phyloP scores from a whole-genome alignment of 352 stramenopile species.

The Chrysophaeum taylorii region DNA sequence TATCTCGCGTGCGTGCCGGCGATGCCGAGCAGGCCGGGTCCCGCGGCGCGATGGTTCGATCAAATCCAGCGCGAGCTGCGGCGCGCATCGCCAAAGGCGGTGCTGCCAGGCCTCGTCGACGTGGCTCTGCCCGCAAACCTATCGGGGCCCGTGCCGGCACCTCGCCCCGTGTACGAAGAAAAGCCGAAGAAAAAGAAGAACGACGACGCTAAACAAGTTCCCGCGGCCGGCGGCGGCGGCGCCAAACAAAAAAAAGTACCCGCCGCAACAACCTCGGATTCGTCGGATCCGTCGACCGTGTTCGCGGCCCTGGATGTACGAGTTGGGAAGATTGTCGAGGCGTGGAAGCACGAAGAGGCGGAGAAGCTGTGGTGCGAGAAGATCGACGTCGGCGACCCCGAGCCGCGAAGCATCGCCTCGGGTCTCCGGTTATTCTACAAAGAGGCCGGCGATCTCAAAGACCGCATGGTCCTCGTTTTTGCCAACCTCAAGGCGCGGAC shows the following conservation, averaged over 20 bases:
- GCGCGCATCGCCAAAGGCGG: background rate
- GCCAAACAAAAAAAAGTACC: slow-evolving; percentile 6
- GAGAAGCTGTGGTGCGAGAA: slow-evolving; percentile 96
- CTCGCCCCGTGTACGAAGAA: too few relatives aligned
- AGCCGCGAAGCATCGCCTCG: slow-evolving; percentile 83
- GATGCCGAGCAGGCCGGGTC: background rate
- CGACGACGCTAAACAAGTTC: too few relatives aligned
- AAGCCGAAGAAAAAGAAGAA: too few relatives aligned
- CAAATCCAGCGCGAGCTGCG: slow-evolving; percentile 4
- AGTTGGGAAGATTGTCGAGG: slow-evolving; percentile 50
- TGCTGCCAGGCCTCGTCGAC: background rate
- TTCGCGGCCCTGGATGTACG: background rate
- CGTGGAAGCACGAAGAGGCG: slow-evolving; percentile 59
- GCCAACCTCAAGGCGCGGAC: slow-evolving; percentile 97
- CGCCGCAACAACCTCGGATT: background rate
- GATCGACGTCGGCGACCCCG: slow-evolving; percentile 85
- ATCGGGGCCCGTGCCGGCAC: background rate
- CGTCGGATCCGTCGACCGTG: background rate
- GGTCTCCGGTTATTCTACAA: slow-evolving; percentile 84
- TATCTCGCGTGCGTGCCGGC: background rate
- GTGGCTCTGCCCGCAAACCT: background rate
- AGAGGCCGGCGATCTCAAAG: slow-evolving; percentile 85
- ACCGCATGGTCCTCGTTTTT: slow-evolving; percentile 87
- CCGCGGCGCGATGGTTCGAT: slow-evolving; percentile 11
- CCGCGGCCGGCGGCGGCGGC: background rate